Evolutionary conservation across 2,329 filamentous ascomycete species (phyloP), one percentile per base, ranked within the genome.

Genomic region (Neoarthrinium moseri): DNA sequence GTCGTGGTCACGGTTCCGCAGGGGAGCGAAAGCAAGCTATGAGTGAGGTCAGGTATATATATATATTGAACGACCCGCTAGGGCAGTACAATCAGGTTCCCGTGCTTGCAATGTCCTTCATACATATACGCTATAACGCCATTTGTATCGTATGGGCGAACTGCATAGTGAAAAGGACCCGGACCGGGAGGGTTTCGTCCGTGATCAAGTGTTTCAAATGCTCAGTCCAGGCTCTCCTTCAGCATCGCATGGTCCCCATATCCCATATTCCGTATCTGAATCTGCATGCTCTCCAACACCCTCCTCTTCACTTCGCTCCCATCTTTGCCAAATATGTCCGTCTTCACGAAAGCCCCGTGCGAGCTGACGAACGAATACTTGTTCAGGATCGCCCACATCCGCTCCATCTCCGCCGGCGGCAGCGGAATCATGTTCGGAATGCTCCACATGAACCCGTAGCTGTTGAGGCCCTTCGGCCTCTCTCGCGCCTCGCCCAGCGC

Each of bases 1-100:
- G 92, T 97, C 1, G 89, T 96, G 2, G 85, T 96, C 17, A 89
- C 89, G 68, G 75, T 97, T 33, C 84, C 86, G 2, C 87, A 91
- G 56, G 75, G 81, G 35, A 77, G 73, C 6, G 72, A 75, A 51
- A 80, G 75, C 57, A 81, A 78, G 64, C 56, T 84, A 61, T 84
- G 56, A 53, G n/a, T n/a, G n/a, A n/a, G n/a, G n/a, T n/a, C n/a
- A n/a, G n/a, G n/a, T n/a, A n/a, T n/a, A n/a, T n/a, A n/a, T n/a
- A n/a, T n/a, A n/a, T n/a, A n/a, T n/a, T n/a, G n/a, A n/a, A n/a
- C n/a, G n/a, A n/a, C n/a, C n/a, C n/a, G n/a, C n/a, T n/a, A n/a
- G n/a, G n/a, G n/a, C n/a, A n/a, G n/a, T n/a, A n/a, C n/a, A n/a
- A n/a, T n/a, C n/a, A n/a, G n/a, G n/a, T n/a, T n/a, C n/a, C n/a